phyloP scores from a whole-genome alignment of 768 basidiomycete genomes.

The Hirschioporus abietinus region DNA sequence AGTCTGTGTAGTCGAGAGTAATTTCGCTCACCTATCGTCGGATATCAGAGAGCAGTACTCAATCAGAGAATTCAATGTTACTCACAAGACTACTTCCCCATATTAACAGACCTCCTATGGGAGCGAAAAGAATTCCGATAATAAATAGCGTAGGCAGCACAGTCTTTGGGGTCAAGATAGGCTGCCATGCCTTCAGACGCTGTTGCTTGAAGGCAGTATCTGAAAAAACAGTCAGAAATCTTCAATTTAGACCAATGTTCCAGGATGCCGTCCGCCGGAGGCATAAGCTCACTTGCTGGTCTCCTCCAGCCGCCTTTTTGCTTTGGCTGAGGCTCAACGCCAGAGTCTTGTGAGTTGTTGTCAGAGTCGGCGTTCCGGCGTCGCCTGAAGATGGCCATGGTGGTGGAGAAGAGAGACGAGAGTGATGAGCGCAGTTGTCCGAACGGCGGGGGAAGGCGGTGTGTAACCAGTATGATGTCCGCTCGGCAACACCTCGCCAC shows the following conservation, averaged over 20 bases:
- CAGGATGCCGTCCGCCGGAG: constrained; percentile 23
- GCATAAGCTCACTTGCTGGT: constrained; percentile 58
- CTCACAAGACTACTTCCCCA: constrained; percentile 76
- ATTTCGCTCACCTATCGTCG: constrained; percentile 79
- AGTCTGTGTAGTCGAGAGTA: constrained; percentile 91
- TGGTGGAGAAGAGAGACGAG: background rate
- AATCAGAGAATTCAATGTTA: constrained; percentile 7
- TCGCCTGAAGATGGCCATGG: constrained; percentile 29
- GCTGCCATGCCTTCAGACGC: constrained; percentile 99
- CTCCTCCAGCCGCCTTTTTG: constrained; percentile 82
- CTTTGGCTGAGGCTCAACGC: constrained; percentile 52
- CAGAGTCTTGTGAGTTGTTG: constrained; percentile 29
- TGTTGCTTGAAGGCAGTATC: constrained; percentile 99
- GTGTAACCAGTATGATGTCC: background rate
- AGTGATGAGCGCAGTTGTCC: background rate
- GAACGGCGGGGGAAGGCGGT: background rate
- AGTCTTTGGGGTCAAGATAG: constrained; percentile 95
- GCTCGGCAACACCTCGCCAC: background rate
- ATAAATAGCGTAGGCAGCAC: constrained; percentile 96
- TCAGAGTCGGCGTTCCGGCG: constrained; percentile 19
- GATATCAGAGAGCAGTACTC: constrained; percentile 3
- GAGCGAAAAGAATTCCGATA: constrained; percentile 91
- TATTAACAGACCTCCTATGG: constrained; percentile 90
- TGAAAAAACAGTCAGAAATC: constrained; percentile 26
- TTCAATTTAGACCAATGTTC: constrained; percentile 2